These are phyloP conservation scores for Babjeviella inositovora DNA, from an alignment of 805 yeast species.

Conservation along the genomic window DNA sequence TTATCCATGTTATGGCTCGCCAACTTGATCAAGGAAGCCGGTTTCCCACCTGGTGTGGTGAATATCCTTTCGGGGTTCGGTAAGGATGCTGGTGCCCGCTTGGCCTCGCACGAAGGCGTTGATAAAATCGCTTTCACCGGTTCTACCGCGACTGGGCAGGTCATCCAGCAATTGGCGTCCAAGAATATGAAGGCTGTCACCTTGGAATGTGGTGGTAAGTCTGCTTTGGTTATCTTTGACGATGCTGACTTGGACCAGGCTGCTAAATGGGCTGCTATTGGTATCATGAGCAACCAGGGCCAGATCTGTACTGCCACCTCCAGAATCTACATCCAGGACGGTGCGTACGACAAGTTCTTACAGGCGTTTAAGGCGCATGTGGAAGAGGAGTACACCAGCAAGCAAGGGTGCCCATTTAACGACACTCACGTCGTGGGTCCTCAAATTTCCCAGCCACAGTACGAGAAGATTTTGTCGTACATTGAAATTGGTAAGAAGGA, in stretches of 20 bases:
- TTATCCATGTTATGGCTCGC: conserved; percentile 24
- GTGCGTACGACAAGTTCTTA: conserved; percentile 22
- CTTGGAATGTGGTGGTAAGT: conserved; percentile 36
- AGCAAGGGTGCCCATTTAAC: conserved; percentile 27
- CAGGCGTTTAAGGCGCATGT: conserved; percentile 17
- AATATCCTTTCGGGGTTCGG: conserved; percentile 29
- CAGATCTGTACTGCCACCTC: conserved; percentile 32
- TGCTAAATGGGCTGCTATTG: conserved; percentile 30
- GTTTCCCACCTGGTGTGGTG: conserved; percentile 33
- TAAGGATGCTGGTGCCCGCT: conserved; percentile 24
- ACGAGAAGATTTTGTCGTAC: conserved; percentile 25
- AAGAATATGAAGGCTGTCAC: conserved; percentile 27
- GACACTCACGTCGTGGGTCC: conserved; percentile 32
- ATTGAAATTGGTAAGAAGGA: conserved; percentile 28
- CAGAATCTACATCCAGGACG: conserved; percentile 24
- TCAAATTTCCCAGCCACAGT: conserved; percentile 33
- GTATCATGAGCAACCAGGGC: conserved; percentile 28
- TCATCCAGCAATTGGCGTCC: conserved; percentile 22
- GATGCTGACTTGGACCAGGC: conserved; percentile 31
- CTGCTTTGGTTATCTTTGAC: conserved; percentile 27
- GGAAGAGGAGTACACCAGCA: conserved; percentile 9
- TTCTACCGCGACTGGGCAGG: conserved; percentile 29
- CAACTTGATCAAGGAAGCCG: conserved; percentile 22
- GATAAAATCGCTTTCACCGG: conserved; percentile 41
- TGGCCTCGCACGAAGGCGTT: conserved; percentile 24